Conservation (phyloP, 805 yeast species). For the Yarrowia hollandica region DNA sequence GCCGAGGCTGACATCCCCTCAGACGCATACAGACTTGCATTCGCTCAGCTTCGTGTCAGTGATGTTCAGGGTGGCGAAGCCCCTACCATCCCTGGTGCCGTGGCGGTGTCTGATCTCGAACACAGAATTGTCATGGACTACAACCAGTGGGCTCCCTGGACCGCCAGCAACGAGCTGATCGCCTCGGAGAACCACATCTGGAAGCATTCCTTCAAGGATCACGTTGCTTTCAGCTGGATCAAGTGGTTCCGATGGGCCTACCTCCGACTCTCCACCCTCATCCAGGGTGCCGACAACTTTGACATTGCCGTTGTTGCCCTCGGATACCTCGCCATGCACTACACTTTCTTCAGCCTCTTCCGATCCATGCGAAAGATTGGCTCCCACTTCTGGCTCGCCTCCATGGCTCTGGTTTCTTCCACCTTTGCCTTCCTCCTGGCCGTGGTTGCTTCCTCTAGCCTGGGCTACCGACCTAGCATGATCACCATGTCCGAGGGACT, state of each 20-base stretch:
- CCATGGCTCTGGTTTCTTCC: slow-evolving; percentile 75
- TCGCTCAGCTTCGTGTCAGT: slow-evolving; percentile 35
- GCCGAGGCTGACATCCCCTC: slow-evolving; percentile 29
- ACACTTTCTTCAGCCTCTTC: slow-evolving; percentile 73
- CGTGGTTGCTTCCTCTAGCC: slow-evolving; percentile 56
- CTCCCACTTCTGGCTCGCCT: slow-evolving; percentile 83
- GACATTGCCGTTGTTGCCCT: slow-evolving; percentile 76
- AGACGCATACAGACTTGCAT: slow-evolving; percentile 32
- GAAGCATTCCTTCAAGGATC: slow-evolving; percentile 32
- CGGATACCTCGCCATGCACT: slow-evolving; percentile 87
- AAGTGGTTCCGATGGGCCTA: slow-evolving; percentile 42
- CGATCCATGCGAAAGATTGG: slow-evolving; percentile 74
- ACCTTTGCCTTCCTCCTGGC: slow-evolving; percentile 84
- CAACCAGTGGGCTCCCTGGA: slow-evolving; percentile 39
- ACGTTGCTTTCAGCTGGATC: slow-evolving; percentile 40
- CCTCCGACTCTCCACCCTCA: slow-evolving; percentile 39
- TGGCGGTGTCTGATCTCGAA: slow-evolving; percentile 32
- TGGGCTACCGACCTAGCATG: slow-evolving; percentile 65
- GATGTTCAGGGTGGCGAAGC: slow-evolving; percentile 32
- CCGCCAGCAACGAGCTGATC: slow-evolving; percentile 35
- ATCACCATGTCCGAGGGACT: slow-evolving; percentile 82
- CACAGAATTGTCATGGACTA: slow-evolving; percentile 35
- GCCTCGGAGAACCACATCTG: slow-evolving; percentile 32
- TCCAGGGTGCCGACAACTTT: slow-evolving; percentile 74
- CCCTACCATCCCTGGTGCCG: slow-evolving; percentile 32